phyloP scores from a whole-genome alignment of 2,329 filamentous ascomycete species.

The Claviceps humidiphila region DNA sequence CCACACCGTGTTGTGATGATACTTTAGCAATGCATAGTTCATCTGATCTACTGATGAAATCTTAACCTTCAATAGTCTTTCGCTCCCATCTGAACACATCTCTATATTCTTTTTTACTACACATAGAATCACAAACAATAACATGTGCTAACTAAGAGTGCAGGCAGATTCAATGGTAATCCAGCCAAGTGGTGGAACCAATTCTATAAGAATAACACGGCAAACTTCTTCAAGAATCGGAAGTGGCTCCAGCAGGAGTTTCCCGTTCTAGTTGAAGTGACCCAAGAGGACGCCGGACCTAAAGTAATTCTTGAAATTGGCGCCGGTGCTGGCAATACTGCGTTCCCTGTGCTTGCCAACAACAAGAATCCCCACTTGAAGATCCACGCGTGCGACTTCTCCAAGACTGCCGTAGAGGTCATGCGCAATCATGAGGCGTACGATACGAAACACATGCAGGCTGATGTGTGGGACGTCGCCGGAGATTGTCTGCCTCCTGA shows the following conservation, averaged over 20 bases:
- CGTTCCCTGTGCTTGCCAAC: conserved; percentile 74
- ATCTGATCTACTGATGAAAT: conserved; percentile 55
- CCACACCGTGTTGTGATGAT: conserved; percentile 40
- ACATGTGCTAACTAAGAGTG: conserved; percentile 25
- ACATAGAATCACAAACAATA: not conserved
- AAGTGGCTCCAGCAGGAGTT: conserved; percentile 98
- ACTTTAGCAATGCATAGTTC: conserved; percentile 51
- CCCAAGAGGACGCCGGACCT: conserved; percentile 53
- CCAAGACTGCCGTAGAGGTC: conserved; percentile 84
- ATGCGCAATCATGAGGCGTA: conserved; percentile 75
- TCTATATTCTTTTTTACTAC: not conserved
- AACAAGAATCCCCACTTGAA: conserved; percentile 74
- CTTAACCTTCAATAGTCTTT: conserved; percentile 44
- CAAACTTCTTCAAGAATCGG: conserved; percentile 97
- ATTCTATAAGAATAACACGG: conserved; percentile 95
- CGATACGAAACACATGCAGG: conserved; percentile 57
- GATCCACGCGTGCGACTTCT: conserved; percentile 93
- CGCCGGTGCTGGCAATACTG: conserved; percentile 90
- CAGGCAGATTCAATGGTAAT: conserved; percentile 72
- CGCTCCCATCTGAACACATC: conserved; percentile 54
- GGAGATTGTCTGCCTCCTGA: conserved; percentile 61
- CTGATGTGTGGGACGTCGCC: conserved; percentile 90
- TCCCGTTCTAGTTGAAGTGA: conserved; percentile 68
- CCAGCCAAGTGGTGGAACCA: conserved; percentile 96
- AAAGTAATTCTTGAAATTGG: conserved; percentile 77